Percentiles rank a stretch among this genome's conserved stretches.
These are phyloP conservation scores for Amanita brunnescens DNA, from an alignment of 768 basidiomycete species.

Conservation along the genomic window DNA sequence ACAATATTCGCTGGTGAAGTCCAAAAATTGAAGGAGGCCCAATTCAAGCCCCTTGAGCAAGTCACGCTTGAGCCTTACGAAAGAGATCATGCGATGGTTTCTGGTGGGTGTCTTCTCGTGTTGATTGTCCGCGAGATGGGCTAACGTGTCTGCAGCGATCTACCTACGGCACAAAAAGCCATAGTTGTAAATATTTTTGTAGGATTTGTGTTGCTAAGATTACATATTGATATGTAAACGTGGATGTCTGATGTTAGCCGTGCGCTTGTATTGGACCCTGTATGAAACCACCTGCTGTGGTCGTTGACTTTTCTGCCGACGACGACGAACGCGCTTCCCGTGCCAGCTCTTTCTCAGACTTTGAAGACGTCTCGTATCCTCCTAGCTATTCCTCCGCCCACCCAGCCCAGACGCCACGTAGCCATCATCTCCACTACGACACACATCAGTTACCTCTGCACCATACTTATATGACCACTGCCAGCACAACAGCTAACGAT, in stretches of 20 bases:
- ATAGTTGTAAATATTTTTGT: conserved; percentile 6
- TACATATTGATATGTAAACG: not conserved
- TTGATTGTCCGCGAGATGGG: not conserved
- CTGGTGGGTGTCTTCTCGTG: conserved; percentile 44
- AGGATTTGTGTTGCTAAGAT: no score
- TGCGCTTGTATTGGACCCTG: not conserved
- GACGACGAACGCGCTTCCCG: conserved; percentile 34
- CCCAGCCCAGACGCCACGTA: conserved; percentile 23
- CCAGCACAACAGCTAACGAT: conserved; percentile 6
- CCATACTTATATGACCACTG: conserved; percentile 26
- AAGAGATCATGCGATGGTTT: conserved; percentile 86
- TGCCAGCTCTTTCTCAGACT: conserved; percentile 52
- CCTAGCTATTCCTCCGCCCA: conserved; percentile 25
- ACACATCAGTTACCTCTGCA: conserved; percentile 35
- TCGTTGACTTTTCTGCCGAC: conserved; percentile 49
- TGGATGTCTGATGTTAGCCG: not conserved
- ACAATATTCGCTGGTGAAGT: conserved; percentile 87
- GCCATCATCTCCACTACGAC: conserved; percentile 9
- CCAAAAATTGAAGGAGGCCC: conserved; percentile 62
- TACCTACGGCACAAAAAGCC: conserved; percentile 18
- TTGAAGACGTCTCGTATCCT: conserved; percentile 63
- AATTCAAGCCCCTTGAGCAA: conserved; percentile 93
- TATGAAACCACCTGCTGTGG: conserved; percentile 58
- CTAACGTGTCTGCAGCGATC: conserved; percentile 12
- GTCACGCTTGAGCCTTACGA: conserved; percentile 92